Conservation (phyloP, 2,329 filamentous ascomycete species). For the Colletotrichum sp. region DNA sequence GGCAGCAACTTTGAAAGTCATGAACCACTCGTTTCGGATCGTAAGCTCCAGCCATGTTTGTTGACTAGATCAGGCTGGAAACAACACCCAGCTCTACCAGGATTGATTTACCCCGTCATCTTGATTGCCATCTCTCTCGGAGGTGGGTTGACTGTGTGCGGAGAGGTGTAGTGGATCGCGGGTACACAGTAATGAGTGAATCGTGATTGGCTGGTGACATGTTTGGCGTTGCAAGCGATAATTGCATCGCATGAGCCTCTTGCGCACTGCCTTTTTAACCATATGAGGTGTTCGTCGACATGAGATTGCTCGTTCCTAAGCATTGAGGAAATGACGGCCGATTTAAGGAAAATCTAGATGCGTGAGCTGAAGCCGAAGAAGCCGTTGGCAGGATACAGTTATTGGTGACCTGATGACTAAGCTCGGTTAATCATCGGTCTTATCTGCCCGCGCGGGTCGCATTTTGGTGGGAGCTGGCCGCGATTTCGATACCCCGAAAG, state of each 20-base stretch:
- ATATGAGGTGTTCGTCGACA: background rate
- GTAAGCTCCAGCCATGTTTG: background rate
- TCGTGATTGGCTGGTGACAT: background rate
- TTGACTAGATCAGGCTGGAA: background rate
- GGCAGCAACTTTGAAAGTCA: background rate
- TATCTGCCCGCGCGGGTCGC: background rate
- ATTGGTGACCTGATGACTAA: slow-evolving; percentile 2
- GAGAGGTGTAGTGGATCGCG: background rate
- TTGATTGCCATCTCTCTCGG: background rate
- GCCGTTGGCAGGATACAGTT: background rate
- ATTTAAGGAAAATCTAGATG: background rate
- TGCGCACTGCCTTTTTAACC: background rate
- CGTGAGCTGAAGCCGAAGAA: background rate
- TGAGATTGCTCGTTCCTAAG: background rate
- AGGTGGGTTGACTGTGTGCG: background rate
- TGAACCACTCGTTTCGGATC: background rate
- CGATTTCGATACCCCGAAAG: slow-evolving; percentile 5
- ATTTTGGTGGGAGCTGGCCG: slow-evolving; percentile 14
- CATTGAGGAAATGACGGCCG: background rate
- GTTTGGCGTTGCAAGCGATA: background rate
- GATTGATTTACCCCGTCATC: background rate
- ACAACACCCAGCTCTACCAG: background rate
- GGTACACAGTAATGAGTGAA: background rate
- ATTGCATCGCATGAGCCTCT: background rate
- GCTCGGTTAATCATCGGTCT: slow-evolving; percentile 9